A percentile compares a stretch with the other conserved stretches of the same genome.
These are phyloP conservation scores for Neonectria sp. DNA, from an alignment of 2,329 filamentous ascomycete genomes.

Conservation along the genomic window DNA sequence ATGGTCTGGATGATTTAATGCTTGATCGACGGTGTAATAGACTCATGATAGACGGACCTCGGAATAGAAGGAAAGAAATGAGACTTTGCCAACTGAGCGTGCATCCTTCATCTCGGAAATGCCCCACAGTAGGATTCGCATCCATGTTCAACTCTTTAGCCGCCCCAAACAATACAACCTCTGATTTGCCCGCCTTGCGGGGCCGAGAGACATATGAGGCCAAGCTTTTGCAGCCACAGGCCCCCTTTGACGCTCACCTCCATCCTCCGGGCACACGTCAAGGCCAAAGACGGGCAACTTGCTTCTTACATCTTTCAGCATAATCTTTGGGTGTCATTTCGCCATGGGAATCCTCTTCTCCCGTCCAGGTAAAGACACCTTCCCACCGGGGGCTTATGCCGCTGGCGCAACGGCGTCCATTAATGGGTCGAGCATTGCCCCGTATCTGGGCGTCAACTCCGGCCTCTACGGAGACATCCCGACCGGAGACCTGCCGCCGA, in stretches of 20 bases:
- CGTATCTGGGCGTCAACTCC: constrained; percentile 41
- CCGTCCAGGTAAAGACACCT: constrained; percentile 20
- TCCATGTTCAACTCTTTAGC: not conserved
- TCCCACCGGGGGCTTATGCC: constrained; percentile 23
- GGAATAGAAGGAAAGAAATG: constrained; percentile 20
- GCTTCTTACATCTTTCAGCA: not conserved
- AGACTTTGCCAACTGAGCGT: not conserved
- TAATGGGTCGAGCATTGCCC: constrained; percentile 35
- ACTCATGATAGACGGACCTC: constrained; percentile 24
- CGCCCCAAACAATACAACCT: not conserved
- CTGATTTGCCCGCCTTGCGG: constrained; percentile 16
- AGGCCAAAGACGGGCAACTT: not conserved
- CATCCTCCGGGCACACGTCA: too few relatives aligned
- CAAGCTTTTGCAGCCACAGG: not conserved
- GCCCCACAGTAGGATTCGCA: constrained; percentile 12
- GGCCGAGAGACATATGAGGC: not conserved
- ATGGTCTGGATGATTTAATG: not conserved
- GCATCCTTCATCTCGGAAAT: not conserved
- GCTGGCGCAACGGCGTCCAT: constrained; percentile 20
- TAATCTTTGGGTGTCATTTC: not conserved
- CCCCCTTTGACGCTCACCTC: too few relatives aligned
- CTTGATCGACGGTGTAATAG: constrained; percentile 28
- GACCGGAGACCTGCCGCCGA: constrained; percentile 30
- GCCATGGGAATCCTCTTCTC: constrained; percentile 39
- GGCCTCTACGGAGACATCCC: constrained; percentile 33